A percentile compares a stretch with the other conserved stretches of the same genome.
phyloP scores from a whole-genome alignment of 2,329 filamentous ascomycete genomes.

The Immersiporthe knoxdaviesiana region DNA sequence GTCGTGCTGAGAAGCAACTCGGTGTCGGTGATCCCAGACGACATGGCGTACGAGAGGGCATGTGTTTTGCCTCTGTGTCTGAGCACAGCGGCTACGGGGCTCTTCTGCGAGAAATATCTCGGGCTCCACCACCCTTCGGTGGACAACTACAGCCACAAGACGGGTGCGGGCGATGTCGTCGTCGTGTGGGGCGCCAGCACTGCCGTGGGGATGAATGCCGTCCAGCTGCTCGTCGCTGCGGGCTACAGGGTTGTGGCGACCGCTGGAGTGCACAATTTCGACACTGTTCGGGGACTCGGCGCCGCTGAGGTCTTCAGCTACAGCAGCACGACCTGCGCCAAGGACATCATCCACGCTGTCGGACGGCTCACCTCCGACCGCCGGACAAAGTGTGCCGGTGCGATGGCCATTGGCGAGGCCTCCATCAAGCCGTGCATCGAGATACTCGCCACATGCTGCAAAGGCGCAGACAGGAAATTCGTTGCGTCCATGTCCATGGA shows the following conservation, averaged over 20 bases:
- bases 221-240: slow-evolving; percentile 48
- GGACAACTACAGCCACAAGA: not conserved
- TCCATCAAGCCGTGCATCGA: slow-evolving; percentile 32
- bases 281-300: slow-evolving; percentile 44
- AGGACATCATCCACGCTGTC: slow-evolving; percentile 36
- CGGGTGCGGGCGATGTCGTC: slow-evolving; percentile 21
- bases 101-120: slow-evolving; percentile 34
- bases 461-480: slow-evolving; percentile 23
- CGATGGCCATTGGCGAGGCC: slow-evolving; percentile 29
- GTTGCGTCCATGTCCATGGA: slow-evolving; percentile 29
- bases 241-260: slow-evolving; percentile 50
- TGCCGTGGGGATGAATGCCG: slow-evolving; percentile 48
- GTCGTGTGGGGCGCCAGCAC: slow-evolving; percentile 49
- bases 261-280: slow-evolving; percentile 45
- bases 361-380: not conserved
- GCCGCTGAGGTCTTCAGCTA: slow-evolving; percentile 49
- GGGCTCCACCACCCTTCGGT: slow-evolving; percentile 27
- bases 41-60: slow-evolving; percentile 34
- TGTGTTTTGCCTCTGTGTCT: slow-evolving; percentile 37
- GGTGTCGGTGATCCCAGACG: slow-evolving; percentile 33
- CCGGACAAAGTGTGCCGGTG: slow-evolving; percentile 32
- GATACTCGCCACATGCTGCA: slow-evolving; percentile 22
- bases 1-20: slow-evolving; percentile 22
- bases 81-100: slow-evolving; percentile 35
- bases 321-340: slow-evolving; percentile 34